These are phyloP conservation scores for Ophiostoma sp. DNA, from an alignment of 2,329 filamentous ascomycete species.

Conservation along the genomic window DNA sequence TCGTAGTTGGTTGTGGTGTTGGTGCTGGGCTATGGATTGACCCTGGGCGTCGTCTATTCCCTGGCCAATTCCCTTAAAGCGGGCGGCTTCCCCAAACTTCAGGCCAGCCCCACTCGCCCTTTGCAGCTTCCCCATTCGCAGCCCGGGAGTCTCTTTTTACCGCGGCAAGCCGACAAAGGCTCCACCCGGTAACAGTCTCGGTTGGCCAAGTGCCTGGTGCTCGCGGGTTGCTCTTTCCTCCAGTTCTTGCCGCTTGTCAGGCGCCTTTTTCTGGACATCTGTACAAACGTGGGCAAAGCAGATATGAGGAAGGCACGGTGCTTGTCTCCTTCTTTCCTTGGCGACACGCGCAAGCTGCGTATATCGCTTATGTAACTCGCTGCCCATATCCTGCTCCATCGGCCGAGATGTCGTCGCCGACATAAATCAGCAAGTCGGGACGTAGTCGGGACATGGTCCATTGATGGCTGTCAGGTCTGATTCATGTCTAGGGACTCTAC, in stretches of 20 bases:
- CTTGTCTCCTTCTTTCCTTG: not conserved
- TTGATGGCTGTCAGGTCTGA: not conserved
- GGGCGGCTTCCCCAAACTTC: constrained; percentile 15
- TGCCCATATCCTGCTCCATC: constrained; percentile 14
- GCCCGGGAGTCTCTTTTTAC: constrained; percentile 19
- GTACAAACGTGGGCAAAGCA: not conserved
- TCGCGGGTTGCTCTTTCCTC: constrained; percentile 1
- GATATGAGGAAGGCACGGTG: not conserved
- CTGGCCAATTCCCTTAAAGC: constrained; percentile 16
- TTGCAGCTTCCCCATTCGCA: constrained; percentile 2
- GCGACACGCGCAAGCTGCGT: no score
- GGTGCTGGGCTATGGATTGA: not conserved
- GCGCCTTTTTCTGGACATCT: not conserved
- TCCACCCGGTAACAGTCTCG: constrained; percentile 18
- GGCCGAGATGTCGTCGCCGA: constrained; percentile 20
- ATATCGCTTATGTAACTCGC: not conserved
- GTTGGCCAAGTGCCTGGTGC: constrained; percentile 14
- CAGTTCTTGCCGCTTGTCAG: constrained; percentile 1
- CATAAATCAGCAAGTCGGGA: not conserved
- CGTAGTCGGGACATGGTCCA: not conserved
- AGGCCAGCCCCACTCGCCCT: constrained; percentile 14
- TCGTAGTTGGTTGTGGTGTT: not conserved
- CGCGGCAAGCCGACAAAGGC: constrained; percentile 22
- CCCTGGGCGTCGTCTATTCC: not conserved
- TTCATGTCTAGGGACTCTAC: not conserved